Evolutionary conservation across 1,139 yeast genomes (phyloP).

Genomic region (Candida sp.): DNA sequence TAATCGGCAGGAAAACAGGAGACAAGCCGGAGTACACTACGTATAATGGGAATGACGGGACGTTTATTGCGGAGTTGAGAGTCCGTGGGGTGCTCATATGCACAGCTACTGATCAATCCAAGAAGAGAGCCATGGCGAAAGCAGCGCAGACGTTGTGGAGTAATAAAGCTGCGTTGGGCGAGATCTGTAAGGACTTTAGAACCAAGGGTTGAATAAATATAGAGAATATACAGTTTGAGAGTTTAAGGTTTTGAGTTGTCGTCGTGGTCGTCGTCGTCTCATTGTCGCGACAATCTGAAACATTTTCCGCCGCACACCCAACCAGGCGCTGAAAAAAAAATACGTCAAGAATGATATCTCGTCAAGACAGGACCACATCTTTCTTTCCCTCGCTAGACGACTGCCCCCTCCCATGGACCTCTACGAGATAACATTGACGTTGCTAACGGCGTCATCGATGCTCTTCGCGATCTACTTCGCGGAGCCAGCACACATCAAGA

Average conservation of each 20-base stretch:
- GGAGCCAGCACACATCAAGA: slow-evolving; percentile 26
- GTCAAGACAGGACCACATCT: too few relatives aligned
- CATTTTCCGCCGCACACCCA: neutral
- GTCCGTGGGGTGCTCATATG: slow-evolving; percentile 43
- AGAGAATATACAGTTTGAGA: neutral
- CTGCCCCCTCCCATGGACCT: neutral
- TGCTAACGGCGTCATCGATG: slow-evolving; percentile 42
- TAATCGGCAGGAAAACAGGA: slow-evolving; percentile 42
- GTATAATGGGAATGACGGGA: neutral
- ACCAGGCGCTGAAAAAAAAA: neutral
- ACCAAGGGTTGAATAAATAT: neutral
- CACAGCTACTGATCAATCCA: slow-evolving; percentile 41
- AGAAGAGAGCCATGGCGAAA: slow-evolving; percentile 48
- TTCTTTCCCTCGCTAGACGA: neutral
- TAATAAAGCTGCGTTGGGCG: slow-evolving; percentile 28
- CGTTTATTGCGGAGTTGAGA: slow-evolving; percentile 32
- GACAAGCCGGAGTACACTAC: slow-evolving; percentile 43
- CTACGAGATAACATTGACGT: slow-evolving; percentile 14
- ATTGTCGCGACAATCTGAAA: neutral
- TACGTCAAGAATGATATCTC: neutral
- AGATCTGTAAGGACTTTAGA: slow-evolving; percentile 17
- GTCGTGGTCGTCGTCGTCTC: neutral
- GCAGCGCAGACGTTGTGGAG: slow-evolving; percentile 52
- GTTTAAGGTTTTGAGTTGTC: neutral
- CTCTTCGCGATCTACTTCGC: slow-evolving; percentile 40